Base-by-base conservation (phyloP, 441 rosid species). In the Lagerstroemia fauriei region DNA sequence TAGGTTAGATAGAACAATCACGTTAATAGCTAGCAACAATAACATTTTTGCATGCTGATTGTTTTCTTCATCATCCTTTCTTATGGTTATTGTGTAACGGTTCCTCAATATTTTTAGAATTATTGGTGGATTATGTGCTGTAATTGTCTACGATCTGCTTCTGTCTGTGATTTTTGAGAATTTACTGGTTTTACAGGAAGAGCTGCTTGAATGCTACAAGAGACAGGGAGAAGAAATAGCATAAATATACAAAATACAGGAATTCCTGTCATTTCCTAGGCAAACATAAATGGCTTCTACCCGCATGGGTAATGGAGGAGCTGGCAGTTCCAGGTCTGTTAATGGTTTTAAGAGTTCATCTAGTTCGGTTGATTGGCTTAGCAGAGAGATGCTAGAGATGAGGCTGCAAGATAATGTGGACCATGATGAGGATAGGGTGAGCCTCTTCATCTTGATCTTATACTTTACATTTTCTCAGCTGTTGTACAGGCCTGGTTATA, bases 341-440 rank as follows among this genome's bases (percentile, higher is more conserved):
- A 94, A 94, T 88, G 96, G 91, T 68, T 90, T 90, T 86, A 94
- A 93, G 88, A 88, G 89, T 83, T 93, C 98, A 31, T 94, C 98
- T 31, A 92, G 95, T 89, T 95, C 98, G 1, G 93, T 95, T 47
- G 99, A 95, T 83, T 94, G 97, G 98, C 91, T 95, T 76, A 96
- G 97, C 32, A 92, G 97, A 84, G 99, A 94, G 85, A 92, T 95
- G 95, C 94, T 90, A 53, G 98, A 93, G 87, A 94, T 95, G 92
- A 92, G 94, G 86, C 88, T 95, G 85, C 90, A 93, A 88, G 97
- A 94, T 86, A 93, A 87, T 86, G 90, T 85, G 86, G 96, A 93
- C 83, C 90, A 90, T 25, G 99, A 93, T 3, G 95, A 94, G 59
- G 99, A 93, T 81, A 88, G 95, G 87, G 99, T 95, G 88, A 86